Conservation (phyloP, 2,329 filamentous ascomycete species). For the Sporothrix humicola region DNA sequence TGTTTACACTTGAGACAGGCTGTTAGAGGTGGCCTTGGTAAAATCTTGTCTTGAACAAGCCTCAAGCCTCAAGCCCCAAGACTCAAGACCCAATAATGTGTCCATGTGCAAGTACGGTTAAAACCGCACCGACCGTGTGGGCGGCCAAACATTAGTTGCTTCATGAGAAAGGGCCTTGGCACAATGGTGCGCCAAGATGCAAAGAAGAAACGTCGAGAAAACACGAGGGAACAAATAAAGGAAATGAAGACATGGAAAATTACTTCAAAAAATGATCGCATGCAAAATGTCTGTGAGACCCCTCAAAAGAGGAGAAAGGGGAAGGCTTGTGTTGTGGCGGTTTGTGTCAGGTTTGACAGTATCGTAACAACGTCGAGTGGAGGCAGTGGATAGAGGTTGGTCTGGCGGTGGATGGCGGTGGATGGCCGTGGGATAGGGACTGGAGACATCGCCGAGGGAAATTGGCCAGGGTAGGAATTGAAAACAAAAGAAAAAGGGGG, state of each 20-base stretch:
- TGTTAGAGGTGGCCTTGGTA: neutral
- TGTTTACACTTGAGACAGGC: neutral
- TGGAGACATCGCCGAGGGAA: neutral
- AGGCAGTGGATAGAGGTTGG: constrained; percentile 11
- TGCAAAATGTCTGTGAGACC: neutral
- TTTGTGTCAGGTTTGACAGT: neutral
- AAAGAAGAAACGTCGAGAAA: constrained; percentile 4
- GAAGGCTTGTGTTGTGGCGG: neutral
- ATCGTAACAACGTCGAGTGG: neutral
- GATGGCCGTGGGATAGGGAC: neutral
- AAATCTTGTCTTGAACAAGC: neutral
- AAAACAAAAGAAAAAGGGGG: neutral
- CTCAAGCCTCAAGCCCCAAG: neutral
- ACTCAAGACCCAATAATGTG: neutral
- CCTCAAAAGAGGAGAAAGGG: neutral
- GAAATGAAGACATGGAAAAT: neutral
- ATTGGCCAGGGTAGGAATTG: neutral
- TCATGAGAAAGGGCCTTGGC: neutral
- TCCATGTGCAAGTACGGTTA: constrained; percentile 5
- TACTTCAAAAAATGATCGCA: neutral
- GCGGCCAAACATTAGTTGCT: neutral
- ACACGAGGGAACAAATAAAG: neutral
- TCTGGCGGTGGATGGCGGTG: neutral
- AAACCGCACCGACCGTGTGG: constrained; percentile 7
- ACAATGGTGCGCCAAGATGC: neutral